Conservation (phyloP, 2,329 filamentous ascomycete genomes). For the Paecilomyces formosus region DNA sequence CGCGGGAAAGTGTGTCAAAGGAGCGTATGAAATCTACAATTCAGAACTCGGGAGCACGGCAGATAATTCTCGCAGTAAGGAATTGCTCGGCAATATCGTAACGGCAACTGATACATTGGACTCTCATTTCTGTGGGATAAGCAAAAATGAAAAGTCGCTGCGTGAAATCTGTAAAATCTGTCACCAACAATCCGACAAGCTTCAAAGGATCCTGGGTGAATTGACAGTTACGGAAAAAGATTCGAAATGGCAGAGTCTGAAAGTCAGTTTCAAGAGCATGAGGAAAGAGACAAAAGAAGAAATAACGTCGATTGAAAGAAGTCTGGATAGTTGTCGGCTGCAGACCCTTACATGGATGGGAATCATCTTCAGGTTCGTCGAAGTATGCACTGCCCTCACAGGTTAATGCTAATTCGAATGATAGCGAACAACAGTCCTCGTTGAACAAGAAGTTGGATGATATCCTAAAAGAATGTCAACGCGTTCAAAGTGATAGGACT, state of each 20-base stretch:
- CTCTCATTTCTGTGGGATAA: slow-evolving; percentile 1
- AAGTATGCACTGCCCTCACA: neutral
- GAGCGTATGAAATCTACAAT: slow-evolving; percentile 7
- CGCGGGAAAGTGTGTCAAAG: slow-evolving; percentile 11
- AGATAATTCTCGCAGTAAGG: neutral
- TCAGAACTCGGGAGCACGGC: neutral
- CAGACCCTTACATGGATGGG: slow-evolving; percentile 11
- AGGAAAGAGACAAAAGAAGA: slow-evolving; percentile 10
- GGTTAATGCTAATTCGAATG: neutral
- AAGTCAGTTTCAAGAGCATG: slow-evolving; percentile 9
- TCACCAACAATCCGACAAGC: neutral
- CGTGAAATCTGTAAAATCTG: neutral
- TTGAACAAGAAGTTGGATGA: neutral
- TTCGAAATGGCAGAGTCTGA: slow-evolving; percentile 10
- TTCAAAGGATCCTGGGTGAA: slow-evolving; percentile 1
- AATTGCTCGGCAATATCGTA: neutral
- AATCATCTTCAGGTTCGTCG: slow-evolving; percentile 6
- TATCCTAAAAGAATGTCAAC: neutral
- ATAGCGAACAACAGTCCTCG: slow-evolving; percentile 3
- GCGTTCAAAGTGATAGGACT: neutral
- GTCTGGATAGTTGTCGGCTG: slow-evolving; percentile 5
- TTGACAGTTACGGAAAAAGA: slow-evolving; percentile 7
- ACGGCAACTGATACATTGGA: neutral
- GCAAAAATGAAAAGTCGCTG: slow-evolving; percentile 6
- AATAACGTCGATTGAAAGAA: slow-evolving; percentile 8